Evolutionary conservation across 2,329 filamentous ascomycete species (phyloP).

Genomic region (Phoma sp.): DNA sequence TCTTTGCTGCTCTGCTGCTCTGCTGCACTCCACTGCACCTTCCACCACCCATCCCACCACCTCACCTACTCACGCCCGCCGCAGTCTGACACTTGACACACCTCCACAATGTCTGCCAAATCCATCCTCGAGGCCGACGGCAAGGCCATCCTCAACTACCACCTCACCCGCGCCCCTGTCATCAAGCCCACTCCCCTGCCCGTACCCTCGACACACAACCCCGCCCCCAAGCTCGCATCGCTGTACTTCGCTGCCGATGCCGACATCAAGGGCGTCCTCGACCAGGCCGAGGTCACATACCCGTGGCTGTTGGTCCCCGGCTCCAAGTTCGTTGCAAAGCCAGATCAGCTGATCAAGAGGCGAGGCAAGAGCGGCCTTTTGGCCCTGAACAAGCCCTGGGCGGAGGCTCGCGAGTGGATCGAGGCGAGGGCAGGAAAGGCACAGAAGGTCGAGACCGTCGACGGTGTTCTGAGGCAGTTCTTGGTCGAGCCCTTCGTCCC

Average conservation of each 20-base stretch:
- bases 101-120: conserved; percentile 84
- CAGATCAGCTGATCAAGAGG: conserved; percentile 99
- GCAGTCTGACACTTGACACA: conserved; percentile 25
- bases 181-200: conserved; percentile 98
- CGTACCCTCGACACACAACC: conserved; percentile 83
- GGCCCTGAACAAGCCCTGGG: conserved; percentile 95
- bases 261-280: conserved; percentile 81
- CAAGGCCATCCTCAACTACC: conserved; percentile 99
- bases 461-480: conserved; percentile 91
- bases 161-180: conserved; percentile 94
- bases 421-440: conserved; percentile 89
- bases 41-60: conserved; percentile 7
- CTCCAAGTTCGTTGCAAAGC: conserved; percentile 97
- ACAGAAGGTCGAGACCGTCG: conserved; percentile 90
- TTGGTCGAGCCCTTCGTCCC: conserved; percentile 98
- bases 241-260: conserved; percentile 92
- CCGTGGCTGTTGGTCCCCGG: conserved; percentile 88
- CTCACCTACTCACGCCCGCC: conserved; percentile 33
- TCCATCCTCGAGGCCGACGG: conserved; percentile 98
- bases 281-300: conserved; percentile 96
- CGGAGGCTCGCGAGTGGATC: conserved; percentile 93
- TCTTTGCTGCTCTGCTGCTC: too few species aligned
- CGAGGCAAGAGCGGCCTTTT: conserved; percentile 98
- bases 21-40: too few species aligned
- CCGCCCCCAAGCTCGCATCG: conserved; percentile 87